Percentiles rank a stretch among this genome's conserved stretches.
Evolutionary conservation across 805 yeast genomes (phyloP).

Genomic region (Jamesozyma jinghongensis): DNA sequence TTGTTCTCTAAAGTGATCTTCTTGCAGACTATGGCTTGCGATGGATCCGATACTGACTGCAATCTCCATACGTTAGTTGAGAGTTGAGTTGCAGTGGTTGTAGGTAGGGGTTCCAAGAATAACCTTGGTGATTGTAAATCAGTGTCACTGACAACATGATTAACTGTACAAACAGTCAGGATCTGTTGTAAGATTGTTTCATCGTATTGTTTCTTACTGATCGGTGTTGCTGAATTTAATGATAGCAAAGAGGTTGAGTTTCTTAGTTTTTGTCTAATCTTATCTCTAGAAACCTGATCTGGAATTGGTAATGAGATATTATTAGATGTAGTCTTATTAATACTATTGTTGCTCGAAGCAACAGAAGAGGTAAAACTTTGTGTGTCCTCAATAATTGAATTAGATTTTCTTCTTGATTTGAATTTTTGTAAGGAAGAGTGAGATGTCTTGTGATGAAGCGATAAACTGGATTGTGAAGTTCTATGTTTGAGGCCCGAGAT

Average conservation of each 20-base stretch:
- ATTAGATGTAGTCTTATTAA: constrained; percentile 8
- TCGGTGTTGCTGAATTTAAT: constrained; percentile 19
- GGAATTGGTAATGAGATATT: constrained; percentile 53
- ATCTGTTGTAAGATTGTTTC: constrained; percentile 19
- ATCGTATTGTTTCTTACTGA: constrained; percentile 20
- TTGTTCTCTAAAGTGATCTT: constrained; percentile 14
- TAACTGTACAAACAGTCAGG: constrained; percentile 19
- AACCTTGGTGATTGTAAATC: constrained; percentile 4
- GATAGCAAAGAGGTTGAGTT: constrained; percentile 31
- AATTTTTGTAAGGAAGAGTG: constrained; percentile 27
- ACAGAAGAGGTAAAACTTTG: constrained; percentile 7
- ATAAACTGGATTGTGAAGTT: constrained; percentile 15
- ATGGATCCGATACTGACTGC: constrained; percentile 8
- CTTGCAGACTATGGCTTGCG: constrained; percentile 15
- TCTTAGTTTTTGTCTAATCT: constrained; percentile 43
- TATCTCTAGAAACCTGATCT: constrained; percentile 45
- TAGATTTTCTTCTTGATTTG: constrained; percentile 23
- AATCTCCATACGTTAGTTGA: constrained; percentile 17
- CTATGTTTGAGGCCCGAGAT: constrained; percentile 15
- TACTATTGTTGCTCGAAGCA: constrained; percentile 2
- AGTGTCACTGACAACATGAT: constrained; percentile 10
- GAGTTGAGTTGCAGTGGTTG: constrained; percentile 8
- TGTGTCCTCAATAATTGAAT: constrained; percentile 8
- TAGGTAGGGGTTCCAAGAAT: constrained; percentile 8
- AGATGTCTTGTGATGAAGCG: constrained; percentile 25